Evolutionary conservation across 2,329 filamentous ascomycete genomes (phyloP), one percentile per base, ranked within the genome.

Genomic region (Byssoonygena ceratinophila): DNA sequence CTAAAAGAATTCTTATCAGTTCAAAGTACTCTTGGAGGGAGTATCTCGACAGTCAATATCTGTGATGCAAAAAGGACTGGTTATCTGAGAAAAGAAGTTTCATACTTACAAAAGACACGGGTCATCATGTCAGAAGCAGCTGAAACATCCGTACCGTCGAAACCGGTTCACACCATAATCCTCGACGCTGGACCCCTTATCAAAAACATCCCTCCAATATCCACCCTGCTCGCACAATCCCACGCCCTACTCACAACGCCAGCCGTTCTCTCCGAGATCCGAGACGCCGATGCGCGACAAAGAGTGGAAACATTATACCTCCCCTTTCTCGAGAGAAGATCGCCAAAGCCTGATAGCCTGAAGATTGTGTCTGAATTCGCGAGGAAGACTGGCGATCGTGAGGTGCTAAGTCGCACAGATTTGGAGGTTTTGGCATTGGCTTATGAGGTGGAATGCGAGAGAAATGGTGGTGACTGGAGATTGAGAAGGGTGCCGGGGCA

Each of bases 101-200:
- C n/a, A n/a, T n/a, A n/a, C 32, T 39, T 1, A 20, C 36, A 20
- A 39, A 3, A 12, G 36, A 32, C 8, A 14, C 12, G 16, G 16
- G 37, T 1, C 20, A 54, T 37, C 37, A 66, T 64, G 61, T 52
- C 60, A 47, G 61, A 64, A 52, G 41, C 54, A 14, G 60, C 18
- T 12, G 39, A 46, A 29, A 18, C 55, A 8, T 53, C 62, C 20
- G 60, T 56, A 25, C 52, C 65, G 2, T 40, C 63, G 6, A 95
- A 90, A 66, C 78, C 83, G 0, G 81, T 94, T 46, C 83, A 94
- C 71, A 85, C 84, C 51, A 80, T 97, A 48, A 79, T 97, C 25
- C 78, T 98, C 59, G 92, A 98, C 66, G 85, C 92, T 2, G 91
- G 90, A 23, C 89, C 91, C 6, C 82, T 98, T 55, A 90, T 98